Evolutionary conservation across 352 stramenopile genomes (phyloP).

Genomic region (Aphanomyces cochlioides): DNA sequence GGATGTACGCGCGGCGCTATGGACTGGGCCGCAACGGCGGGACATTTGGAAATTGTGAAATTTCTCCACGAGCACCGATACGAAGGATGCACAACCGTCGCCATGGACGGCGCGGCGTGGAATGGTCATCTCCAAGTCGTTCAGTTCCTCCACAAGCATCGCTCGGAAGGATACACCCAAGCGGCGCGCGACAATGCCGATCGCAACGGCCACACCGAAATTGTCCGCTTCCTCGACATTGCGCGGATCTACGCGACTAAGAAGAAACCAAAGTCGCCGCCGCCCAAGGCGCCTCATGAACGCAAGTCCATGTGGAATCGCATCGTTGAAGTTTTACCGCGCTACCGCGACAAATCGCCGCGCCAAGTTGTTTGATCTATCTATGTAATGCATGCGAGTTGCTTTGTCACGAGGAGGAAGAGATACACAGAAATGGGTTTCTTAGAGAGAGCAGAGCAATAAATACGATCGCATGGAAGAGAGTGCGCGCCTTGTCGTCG

Average conservation of each 20-base stretch:
- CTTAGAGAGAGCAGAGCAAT: background rate
- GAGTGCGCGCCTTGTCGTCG: background rate
- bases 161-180: conserved; percentile 22
- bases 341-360: no score
- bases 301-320: no score
- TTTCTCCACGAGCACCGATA: conserved; percentile 32
- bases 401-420: no score
- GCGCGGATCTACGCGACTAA: background rate
- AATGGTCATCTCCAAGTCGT: conserved; percentile 24
- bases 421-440: background rate
- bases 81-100: conserved; percentile 31
- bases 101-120: conserved; percentile 12
- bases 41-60: conserved; percentile 31
- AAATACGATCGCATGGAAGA: conserved; percentile 2
- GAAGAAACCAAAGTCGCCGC: background rate
- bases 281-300: background rate
- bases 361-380: no score
- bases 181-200: conserved; percentile 1
- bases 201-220: conserved; percentile 6
- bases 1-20: conserved; percentile 32
- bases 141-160: conserved; percentile 18
- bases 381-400: no score
- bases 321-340: no score
- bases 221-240: conserved; percentile 11
- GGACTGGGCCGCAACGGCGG: conserved; percentile 33